phyloP scores from a whole-genome alignment of 805 yeast genomes.

The Pichia exigua region DNA sequence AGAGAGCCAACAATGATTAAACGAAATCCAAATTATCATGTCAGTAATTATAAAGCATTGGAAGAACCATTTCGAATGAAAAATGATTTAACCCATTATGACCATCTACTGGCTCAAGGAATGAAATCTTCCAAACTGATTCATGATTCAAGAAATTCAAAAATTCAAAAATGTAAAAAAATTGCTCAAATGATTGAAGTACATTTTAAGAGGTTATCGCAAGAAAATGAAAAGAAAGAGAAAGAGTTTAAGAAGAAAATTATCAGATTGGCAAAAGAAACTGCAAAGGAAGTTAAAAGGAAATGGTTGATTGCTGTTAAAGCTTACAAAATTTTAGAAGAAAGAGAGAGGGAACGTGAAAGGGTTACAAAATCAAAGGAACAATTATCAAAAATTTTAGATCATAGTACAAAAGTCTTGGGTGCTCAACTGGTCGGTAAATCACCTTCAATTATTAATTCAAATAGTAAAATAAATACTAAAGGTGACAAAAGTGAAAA shows the following conservation, averaged over 20 bases:
- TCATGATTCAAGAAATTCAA: slow-evolving; percentile 54
- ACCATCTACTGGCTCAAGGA: slow-evolving; percentile 73
- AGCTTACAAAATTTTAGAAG: slow-evolving; percentile 65
- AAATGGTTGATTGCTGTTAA: slow-evolving; percentile 89
- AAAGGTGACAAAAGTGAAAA: slow-evolving; percentile 15
- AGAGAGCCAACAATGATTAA: slow-evolving; percentile 33
- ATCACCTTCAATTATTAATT: slow-evolving; percentile 8
- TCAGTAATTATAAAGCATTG: slow-evolving; percentile 26
- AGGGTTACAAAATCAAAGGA: slow-evolving; percentile 77
- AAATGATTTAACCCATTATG: slow-evolving; percentile 48
- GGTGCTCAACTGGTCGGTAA: slow-evolving; percentile 70
- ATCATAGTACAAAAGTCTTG: slow-evolving; percentile 81
- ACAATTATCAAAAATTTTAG: slow-evolving; percentile 79
- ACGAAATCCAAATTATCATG: slow-evolving; percentile 24
- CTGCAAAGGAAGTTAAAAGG: slow-evolving; percentile 77
- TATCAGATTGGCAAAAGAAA: slow-evolving; percentile 64
- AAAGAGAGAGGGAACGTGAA: slow-evolving; percentile 70
- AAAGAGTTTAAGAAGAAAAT: slow-evolving; percentile 70
- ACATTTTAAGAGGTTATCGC: slow-evolving; percentile 78
- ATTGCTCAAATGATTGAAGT: slow-evolving; percentile 77
- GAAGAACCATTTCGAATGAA: slow-evolving; percentile 34
- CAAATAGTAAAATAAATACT: slow-evolving; percentile 14
- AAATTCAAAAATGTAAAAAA: slow-evolving; percentile 59
- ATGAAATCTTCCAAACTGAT: slow-evolving; percentile 61
- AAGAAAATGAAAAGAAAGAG: slow-evolving; percentile 77